Evolutionary conservation across 192 early-diverging fungal genomes (phyloP).

Genomic region (Chytriomyces sp.): DNA sequence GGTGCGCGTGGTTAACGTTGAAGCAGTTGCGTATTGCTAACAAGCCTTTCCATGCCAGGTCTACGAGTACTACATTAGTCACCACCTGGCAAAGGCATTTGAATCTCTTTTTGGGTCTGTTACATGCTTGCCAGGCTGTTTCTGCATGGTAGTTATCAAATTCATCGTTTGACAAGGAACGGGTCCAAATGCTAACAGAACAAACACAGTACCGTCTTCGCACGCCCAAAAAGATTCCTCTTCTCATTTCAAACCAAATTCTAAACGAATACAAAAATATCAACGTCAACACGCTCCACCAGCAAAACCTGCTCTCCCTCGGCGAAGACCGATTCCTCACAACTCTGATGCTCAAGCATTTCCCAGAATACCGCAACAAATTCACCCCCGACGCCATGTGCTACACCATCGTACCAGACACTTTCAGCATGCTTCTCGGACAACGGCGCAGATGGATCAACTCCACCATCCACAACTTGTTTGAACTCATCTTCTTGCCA

Average conservation of each 20-base stretch:
- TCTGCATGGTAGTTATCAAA: slow-evolving; percentile 86
- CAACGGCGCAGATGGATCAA: slow-evolving; percentile 99
- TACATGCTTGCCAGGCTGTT: slow-evolving; percentile 97
- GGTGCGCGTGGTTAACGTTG: slow-evolving; percentile 13
- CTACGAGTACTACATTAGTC: slow-evolving; percentile 97
- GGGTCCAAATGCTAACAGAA: slow-evolving; percentile 65
- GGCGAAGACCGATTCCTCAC: slow-evolving; percentile 97
- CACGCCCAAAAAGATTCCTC: slow-evolving; percentile 82
- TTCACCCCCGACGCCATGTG: slow-evolving; percentile 91
- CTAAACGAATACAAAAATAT: slow-evolving; percentile 92
- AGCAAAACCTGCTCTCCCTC: slow-evolving; percentile 94
- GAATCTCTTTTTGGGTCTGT: slow-evolving; percentile 97
- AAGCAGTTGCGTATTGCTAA: not conserved
- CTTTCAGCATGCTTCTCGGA: slow-evolving; percentile 84
- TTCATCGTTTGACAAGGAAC: slow-evolving; percentile 87
- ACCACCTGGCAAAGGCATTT: slow-evolving; percentile 96
- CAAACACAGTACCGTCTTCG: slow-evolving; percentile 77
- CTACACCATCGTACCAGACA: slow-evolving; percentile 91
- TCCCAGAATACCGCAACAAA: slow-evolving; percentile 92
- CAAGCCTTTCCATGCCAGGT: slow-evolving; percentile 55
- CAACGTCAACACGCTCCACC: slow-evolving; percentile 92
- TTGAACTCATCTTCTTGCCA: slow-evolving; percentile 90
- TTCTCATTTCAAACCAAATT: slow-evolving; percentile 83
- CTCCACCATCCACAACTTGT: slow-evolving; percentile 95
- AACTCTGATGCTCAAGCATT: slow-evolving; percentile 81